Percentiles rank a stretch among this genome's conserved stretches.
phyloP scores from a whole-genome alignment of 331 rosid species.

The Dryas integrifolia region DNA sequence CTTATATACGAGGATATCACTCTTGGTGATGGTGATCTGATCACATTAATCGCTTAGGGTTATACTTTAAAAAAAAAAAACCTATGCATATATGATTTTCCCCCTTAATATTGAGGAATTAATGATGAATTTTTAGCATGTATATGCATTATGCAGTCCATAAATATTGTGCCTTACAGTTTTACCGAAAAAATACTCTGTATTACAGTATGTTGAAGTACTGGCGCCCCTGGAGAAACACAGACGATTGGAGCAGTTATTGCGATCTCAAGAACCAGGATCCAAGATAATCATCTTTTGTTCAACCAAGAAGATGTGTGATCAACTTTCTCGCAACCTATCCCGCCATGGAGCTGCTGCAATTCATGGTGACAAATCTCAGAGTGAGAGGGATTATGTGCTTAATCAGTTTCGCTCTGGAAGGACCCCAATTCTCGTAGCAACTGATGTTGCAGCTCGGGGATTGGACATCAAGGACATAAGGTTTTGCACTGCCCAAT shows the following conservation, averaged over 20 bases:
- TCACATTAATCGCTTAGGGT: not conserved
- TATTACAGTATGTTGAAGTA: constrained; percentile 77
- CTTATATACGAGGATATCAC: not conserved
- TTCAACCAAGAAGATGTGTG: constrained; percentile 99
- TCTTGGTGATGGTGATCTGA: not conserved
- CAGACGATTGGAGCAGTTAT: constrained; percentile 76
- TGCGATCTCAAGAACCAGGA: constrained; percentile 92
- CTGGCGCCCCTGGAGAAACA: constrained; percentile 74
- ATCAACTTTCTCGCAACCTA: constrained; percentile 91
- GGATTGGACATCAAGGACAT: constrained; percentile 95
- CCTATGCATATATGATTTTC: not conserved
- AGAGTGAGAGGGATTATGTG: constrained; percentile 90
- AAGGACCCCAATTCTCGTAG: constrained; percentile 91
- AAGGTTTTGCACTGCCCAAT: constrained; percentile 50
- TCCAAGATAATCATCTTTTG: constrained; percentile 88
- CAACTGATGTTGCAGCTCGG: constrained; percentile 98
- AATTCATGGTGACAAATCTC: constrained; percentile 98
- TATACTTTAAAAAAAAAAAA: not conserved
- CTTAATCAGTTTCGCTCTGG: constrained; percentile 82
- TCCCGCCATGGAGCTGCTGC: constrained; percentile 95
- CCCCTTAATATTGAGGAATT: not conserved
- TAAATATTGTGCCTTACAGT: constrained; percentile 37
- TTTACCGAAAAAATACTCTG: constrained; percentile 4
- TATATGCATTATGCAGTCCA: not conserved
- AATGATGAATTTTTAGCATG: not conserved